Evolutionary conservation across 140 eudicot genomes (phyloP).

Genomic region (Cichorium intybus): DNA sequence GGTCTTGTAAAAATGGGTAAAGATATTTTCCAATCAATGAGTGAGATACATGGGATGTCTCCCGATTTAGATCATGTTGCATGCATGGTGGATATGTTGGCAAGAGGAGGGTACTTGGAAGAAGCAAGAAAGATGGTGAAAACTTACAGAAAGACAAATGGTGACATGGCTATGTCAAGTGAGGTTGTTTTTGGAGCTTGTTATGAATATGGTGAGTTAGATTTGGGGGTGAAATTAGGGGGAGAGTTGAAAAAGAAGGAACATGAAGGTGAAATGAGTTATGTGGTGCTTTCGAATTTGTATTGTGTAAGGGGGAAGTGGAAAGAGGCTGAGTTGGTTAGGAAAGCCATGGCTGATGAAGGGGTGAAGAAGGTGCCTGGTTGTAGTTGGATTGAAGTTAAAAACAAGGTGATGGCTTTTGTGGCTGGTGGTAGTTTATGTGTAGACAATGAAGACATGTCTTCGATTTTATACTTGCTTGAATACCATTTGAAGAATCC

Average conservation of each 20-base stretch:
- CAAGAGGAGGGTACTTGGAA: slow-evolving; percentile 64
- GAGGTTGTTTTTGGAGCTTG: slow-evolving; percentile 60
- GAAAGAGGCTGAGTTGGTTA: slow-evolving; percentile 73
- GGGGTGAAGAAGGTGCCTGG: slow-evolving; percentile 72
- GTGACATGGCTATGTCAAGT: slow-evolving; percentile 28
- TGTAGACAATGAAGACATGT: slow-evolving; percentile 32
- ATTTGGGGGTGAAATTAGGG: slow-evolving; percentile 41
- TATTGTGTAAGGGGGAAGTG: slow-evolving; percentile 65
- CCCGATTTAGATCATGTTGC: slow-evolving; percentile 70
- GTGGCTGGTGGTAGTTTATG: slow-evolving; percentile 47
- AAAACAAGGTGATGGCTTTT: slow-evolving; percentile 43
- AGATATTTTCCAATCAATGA: slow-evolving; percentile 47
- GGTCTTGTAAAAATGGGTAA: slow-evolving; percentile 55
- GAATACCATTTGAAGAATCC: slow-evolving; percentile 54
- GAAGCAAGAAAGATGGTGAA: slow-evolving; percentile 51
- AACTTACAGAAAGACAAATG: slow-evolving; percentile 10
- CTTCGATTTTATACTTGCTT: slow-evolving; percentile 37
- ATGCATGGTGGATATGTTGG: slow-evolving; percentile 78
- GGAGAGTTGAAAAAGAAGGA: slow-evolving; percentile 36
- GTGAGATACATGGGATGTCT: slow-evolving; percentile 35
- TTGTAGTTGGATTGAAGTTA: slow-evolving; percentile 79
- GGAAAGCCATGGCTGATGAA: slow-evolving; percentile 52
- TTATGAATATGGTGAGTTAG: slow-evolving; percentile 36
- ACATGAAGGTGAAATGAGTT: slow-evolving; percentile 58
- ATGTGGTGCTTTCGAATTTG: slow-evolving; percentile 70